A percentile compares a stretch with the other conserved stretches of the same genome.
Conservation (phyloP, 192 early-diverging fungal genomes). For the Entrophospora sp. region DNA sequence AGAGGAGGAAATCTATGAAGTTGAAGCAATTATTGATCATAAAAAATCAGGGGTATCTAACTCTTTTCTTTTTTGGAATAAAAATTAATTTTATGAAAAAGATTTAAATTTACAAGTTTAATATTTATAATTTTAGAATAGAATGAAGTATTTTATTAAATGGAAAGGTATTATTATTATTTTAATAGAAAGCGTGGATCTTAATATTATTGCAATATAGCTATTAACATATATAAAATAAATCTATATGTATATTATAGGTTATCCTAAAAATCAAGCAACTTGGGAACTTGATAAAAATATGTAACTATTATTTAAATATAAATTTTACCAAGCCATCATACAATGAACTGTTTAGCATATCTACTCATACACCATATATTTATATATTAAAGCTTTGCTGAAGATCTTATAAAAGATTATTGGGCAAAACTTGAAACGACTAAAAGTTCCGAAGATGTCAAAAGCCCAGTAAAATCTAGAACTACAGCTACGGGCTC, state of each 20-base stretch:
- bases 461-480: no score
- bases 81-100: neutral
- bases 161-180: slow-evolving; percentile 17
- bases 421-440: slow-evolving; percentile 16
- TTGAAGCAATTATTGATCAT: no score
- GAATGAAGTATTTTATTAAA: slow-evolving; percentile 9
- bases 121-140: neutral
- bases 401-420: slow-evolving; percentile 12
- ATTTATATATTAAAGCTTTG: neutral
- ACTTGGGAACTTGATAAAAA: slow-evolving; percentile 14
- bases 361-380: neutral
- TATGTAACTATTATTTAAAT: slow-evolving; percentile 6
- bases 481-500: no score
- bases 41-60: neutral
- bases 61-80: no score
- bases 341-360: neutral
- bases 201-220: no score
- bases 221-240: neutral
- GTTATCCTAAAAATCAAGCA: neutral
- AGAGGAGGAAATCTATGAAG: no score
- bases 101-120: neutral
- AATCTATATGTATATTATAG: neutral
- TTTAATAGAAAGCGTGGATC: neutral
- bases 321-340: neutral
- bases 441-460: neutral